Base-by-base conservation (phyloP, 2,329 filamentous ascomycete species). In the Lecanicillium sp. region DNA sequence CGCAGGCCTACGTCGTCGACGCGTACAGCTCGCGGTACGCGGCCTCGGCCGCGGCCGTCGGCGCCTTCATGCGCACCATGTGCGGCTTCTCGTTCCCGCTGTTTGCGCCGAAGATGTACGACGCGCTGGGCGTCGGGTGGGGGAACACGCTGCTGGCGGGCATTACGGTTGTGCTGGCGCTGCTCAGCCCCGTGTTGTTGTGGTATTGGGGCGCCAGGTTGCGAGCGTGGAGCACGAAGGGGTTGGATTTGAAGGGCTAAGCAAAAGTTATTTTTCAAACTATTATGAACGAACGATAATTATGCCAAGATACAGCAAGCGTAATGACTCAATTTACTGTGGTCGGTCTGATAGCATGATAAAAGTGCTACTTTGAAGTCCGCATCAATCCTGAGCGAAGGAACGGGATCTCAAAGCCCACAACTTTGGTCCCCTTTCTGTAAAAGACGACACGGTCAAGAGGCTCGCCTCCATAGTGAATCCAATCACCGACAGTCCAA, bases 1-100 rank as follows among this genome's bases (percentile, higher is more conserved):
- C 76, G 27, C 74, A 79, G 53, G 77, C 77, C 0, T 83, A 83
- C 48, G 67, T 81, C 2, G 71, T 80, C 10, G 78, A 82, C 38
- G 76, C 74, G 5, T 68, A 67, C 49, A 62, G 62, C 29, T 19
- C 40, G 44, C 56, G 59, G 26, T 65, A 64, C 44, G 62, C 64
- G 0, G 66, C 66, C 2, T 66, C 62, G 7, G 65, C 67, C 0
- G 72, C 75, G 35, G 78, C 75, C 0, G 78, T 75, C 0, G 74
- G 74, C 11, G 75, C 76, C 0, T 71, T 81, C 3, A 65, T 81
- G 24, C 67, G 78, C 23, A 78, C 72, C 2, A 63, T 83, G 44
- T 69, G 73, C 0, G 79, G 77, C 1, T 79, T 80, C 30, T 63
- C 73, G 1, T 77, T 84, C 42, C 80, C 81, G 0, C 64, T 83